A percentile compares a stretch with the other conserved stretches of the same genome.
These are phyloP conservation scores for Naganishia liquefaciens DNA, from an alignment of 1,284 basidiomycete genomes.

Conservation along the genomic window DNA sequence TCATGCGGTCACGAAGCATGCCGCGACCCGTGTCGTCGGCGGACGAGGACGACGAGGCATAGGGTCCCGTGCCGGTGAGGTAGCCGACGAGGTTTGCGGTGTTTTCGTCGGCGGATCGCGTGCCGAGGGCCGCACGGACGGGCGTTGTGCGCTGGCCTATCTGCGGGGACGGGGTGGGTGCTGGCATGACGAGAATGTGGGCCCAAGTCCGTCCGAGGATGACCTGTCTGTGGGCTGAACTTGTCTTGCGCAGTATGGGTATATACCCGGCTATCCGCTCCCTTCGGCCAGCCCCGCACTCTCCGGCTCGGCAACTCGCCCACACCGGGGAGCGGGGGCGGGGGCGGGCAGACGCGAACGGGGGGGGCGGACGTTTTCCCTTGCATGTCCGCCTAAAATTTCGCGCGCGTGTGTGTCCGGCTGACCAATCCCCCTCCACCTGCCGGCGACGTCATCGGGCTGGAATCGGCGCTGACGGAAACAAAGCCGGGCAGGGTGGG, in stretches of 20 bases:
- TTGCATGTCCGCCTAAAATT: not conserved
- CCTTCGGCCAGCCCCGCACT: not conserved
- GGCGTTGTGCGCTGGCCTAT: slow-evolving; percentile 22
- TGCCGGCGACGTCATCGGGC: slow-evolving; percentile 26
- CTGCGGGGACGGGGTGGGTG: slow-evolving; percentile 12
- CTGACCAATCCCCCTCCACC: slow-evolving; percentile 14
- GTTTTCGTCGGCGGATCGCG: not conserved
- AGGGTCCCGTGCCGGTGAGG: slow-evolving; percentile 7
- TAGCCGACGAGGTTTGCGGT: slow-evolving; percentile 16
- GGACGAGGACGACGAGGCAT: not conserved
- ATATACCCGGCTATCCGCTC: no score
- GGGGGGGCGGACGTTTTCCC: not conserved
- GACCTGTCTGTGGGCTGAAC: not conserved
- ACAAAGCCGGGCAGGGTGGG: not conserved
- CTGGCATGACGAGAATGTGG: not conserved
- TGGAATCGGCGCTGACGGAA: slow-evolving; percentile 8
- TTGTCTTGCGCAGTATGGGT: no score
- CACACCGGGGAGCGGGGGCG: not conserved
- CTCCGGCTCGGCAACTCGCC: not conserved
- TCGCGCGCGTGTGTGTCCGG: not conserved
- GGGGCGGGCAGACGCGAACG: not conserved
- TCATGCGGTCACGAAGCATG: not conserved
- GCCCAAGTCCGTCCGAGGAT: no score
- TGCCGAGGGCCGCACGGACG: slow-evolving; percentile 17
- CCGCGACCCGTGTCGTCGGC: slow-evolving; percentile 10